Evolutionary conservation across 2,329 filamentous ascomycete genomes (phyloP).

Genomic region (Paraconiothyrium sp.): DNA sequence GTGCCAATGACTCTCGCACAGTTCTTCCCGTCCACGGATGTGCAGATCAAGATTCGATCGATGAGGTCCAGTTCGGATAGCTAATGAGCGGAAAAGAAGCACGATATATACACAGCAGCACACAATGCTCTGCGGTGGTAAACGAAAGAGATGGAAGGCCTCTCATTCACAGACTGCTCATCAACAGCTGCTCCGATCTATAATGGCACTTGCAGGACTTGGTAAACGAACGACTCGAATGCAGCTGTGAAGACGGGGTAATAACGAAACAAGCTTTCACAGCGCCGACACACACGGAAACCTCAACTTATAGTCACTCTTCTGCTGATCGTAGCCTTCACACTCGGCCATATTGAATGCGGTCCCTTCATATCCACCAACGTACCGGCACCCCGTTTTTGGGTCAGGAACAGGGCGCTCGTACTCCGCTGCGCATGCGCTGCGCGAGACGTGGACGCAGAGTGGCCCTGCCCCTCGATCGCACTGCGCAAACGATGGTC

Average conservation of each 20-base stretch:
- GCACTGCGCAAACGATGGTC: constrained; percentile 2
- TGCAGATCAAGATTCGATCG: neutral
- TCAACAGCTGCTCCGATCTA: neutral
- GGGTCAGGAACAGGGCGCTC: neutral
- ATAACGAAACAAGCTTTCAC: neutral
- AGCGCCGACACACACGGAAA: neutral
- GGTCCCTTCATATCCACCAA: neutral
- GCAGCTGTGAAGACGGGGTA: too few species aligned
- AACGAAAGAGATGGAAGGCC: constrained; percentile 10
- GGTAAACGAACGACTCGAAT: constrained; percentile 5
- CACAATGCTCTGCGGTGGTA: constrained; percentile 2
- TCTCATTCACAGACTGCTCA: neutral
- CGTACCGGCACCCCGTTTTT: constrained; percentile 6
- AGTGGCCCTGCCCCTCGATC: neutral
- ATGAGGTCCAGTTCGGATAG: neutral
- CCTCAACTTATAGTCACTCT: too few species aligned
- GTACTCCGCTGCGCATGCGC: neutral
- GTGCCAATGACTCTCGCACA: too few species aligned
- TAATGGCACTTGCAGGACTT: neutral
- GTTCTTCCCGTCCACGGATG: neutral
- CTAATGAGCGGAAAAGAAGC: constrained; percentile 4
- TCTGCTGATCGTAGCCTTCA: too few species aligned
- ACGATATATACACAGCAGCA: neutral
- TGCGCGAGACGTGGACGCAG: neutral
- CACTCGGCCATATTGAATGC: neutral